Conservation (phyloP, 1,284 basidiomycete species). For the Ceratobasidium sp. region DNA sequence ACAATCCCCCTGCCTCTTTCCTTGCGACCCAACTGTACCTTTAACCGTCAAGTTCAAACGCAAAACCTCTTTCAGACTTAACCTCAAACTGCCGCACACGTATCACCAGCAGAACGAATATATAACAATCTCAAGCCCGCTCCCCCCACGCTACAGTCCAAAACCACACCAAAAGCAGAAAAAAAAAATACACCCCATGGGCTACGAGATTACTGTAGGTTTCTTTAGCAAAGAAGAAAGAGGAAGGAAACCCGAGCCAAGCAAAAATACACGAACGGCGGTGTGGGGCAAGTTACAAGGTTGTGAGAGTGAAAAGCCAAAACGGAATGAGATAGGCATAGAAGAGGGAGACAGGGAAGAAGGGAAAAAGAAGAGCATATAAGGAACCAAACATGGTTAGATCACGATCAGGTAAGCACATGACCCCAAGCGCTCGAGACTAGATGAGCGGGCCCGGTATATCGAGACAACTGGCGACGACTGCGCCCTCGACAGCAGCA, state of each 20-base stretch:
- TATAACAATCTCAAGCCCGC: constrained; percentile 4
- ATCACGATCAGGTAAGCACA: constrained; percentile 5
- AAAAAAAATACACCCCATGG: constrained; percentile 29
- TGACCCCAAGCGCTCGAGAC: not conserved
- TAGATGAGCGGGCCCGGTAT: not conserved
- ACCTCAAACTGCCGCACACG: not conserved
- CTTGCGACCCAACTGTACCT: not conserved
- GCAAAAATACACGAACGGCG: constrained; percentile 39
- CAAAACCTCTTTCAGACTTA: not conserved
- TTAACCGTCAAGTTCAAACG: not conserved
- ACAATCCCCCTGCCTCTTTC: not conserved
- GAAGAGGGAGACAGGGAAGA: not conserved
- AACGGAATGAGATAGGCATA: constrained; percentile 2
- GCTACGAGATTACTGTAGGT: constrained; percentile 23
- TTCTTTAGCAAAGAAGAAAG: not conserved
- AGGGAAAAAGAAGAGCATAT: constrained; percentile 5
- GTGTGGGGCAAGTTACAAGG: constrained; percentile 22
- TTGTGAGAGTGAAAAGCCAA: constrained; percentile 20
- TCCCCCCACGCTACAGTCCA: constrained; percentile 29
- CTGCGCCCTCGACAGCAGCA: constrained; percentile 19
- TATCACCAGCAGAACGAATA: constrained; percentile 9
- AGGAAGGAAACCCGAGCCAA: constrained; percentile 9
- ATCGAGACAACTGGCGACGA: constrained; percentile 14
- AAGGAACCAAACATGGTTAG: not conserved
- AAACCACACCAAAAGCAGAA: constrained; percentile 11